Evolutionary conservation across 2,329 filamentous ascomycete genomes (phyloP), one percentile per base, ranked within the genome.

Genomic region (Phaeoacremonium minimum): DNA sequence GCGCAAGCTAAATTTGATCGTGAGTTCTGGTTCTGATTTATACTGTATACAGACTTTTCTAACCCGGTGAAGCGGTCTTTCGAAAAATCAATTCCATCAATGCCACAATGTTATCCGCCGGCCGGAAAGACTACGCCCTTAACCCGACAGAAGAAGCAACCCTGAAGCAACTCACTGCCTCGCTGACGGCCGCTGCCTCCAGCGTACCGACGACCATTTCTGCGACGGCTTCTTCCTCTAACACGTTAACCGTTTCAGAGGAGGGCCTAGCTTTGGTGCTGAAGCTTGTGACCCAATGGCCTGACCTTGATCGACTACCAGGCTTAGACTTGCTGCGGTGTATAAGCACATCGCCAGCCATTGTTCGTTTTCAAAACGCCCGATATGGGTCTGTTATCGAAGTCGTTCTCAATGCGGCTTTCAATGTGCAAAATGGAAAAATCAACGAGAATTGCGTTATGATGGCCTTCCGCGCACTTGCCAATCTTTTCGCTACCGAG

Each of bases 291-390:
- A 87, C 85, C 0, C 60, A 71, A 19, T 98, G 93, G 93, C 85
- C 90, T 3, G 80, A 84, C 36, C 71, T 80, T 11, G 85, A 87
- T 47, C 83, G 89, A 31, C 73, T 98, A 0, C 86, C 93, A 1
- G 87, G 82, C 11, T 75, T 98, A 1, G 93, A 97, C 57, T 69
- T 97, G 2, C 72, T 97, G 5, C 86, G 93, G n/a, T 80, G 94
- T 33, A 70, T 93, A 18, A 83, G 86, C 2, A 79, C 81, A 1
- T 79, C 77, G 5, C 77, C 86, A 1, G 63, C 75, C 2, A 76
- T 80, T n/a, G 83, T 87, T 3, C 71, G 74, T 7, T 76, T 77
- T 33, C 64, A 64, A 0, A 71, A 77, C 34, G 61, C 71, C 1
- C 61, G 66, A 4, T 64, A 71, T 18, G 67, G 66, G 4, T 81